These are phyloP conservation scores for Pichia paraexigua DNA, from an alignment of 805 yeast species.

Conservation along the genomic window DNA sequence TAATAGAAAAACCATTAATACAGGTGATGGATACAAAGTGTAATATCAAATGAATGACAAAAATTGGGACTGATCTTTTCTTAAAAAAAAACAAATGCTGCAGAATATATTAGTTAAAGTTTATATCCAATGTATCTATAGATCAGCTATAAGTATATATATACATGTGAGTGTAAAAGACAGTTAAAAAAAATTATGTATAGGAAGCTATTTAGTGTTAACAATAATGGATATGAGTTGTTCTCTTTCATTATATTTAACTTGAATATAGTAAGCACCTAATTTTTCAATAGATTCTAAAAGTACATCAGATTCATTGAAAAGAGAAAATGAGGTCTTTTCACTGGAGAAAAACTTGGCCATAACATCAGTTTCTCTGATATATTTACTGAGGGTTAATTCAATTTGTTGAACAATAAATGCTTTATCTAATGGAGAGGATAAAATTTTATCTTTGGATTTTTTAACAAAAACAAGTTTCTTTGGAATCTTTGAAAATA, in stretches of 20 bases:
- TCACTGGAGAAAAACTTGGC: conserved; percentile 18
- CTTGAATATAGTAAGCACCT: conserved; percentile 19
- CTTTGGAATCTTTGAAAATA: not conserved
- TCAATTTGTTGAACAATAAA: conserved; percentile 8
- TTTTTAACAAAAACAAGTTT: conserved; percentile 17
- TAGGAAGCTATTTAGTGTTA: conserved; percentile 6
- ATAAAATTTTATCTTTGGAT: conserved; percentile 13
- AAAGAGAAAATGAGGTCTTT: conserved; percentile 14
- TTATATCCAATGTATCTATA: not conserved
- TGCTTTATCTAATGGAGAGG: conserved; percentile 9
- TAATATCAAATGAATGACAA: too few species aligned
- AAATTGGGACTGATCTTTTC: not conserved
- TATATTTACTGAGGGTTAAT: conserved; percentile 4
- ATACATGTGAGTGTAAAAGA: not conserved
- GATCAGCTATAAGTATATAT: not conserved
- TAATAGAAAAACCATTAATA: too few species aligned
- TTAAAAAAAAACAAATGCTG: not conserved
- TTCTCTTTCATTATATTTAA: conserved; percentile 17
- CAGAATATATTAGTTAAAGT: not conserved
- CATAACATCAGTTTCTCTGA: conserved; percentile 12
- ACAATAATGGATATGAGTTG: conserved; percentile 17
- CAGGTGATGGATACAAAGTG: not conserved
- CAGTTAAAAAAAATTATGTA: not conserved
- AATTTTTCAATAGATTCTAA: conserved; percentile 13
- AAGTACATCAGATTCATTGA: conserved; percentile 10